A percentile compares a stretch with the other conserved stretches of the same genome.
phyloP scores from a whole-genome alignment of 2,329 filamentous ascomycete species.

The Ophiosphaerella narmari region DNA sequence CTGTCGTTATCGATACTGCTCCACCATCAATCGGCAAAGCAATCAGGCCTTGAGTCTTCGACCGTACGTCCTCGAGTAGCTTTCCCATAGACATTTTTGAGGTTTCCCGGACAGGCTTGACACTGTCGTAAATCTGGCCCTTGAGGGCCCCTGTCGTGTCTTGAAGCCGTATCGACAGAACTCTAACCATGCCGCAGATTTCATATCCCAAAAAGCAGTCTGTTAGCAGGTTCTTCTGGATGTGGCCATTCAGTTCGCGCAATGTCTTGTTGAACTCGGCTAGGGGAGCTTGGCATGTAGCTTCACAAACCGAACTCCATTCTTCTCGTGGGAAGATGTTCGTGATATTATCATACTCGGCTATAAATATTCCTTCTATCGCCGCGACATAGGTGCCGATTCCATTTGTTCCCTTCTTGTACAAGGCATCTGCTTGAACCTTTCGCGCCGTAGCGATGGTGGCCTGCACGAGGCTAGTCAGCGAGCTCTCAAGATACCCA shows the following conservation, averaged over 20 bases:
- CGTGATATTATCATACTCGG: conserved; percentile 90
- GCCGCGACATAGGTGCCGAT: conserved; percentile 87
- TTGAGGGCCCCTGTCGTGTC: conserved; percentile 85
- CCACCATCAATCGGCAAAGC: conserved; percentile 78
- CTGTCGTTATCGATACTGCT: conserved; percentile 75
- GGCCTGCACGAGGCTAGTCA: conserved; percentile 86
- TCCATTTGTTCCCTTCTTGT: conserved; percentile 85
- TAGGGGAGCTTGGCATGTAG: conserved; percentile 77
- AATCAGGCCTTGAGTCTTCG: conserved; percentile 67
- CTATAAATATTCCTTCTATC: conserved; percentile 82
- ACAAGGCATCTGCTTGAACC: conserved; percentile 76
- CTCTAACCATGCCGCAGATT: conserved; percentile 86
- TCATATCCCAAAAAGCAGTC: conserved; percentile 97
- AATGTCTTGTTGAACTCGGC: conserved; percentile 84
- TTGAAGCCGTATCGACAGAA: conserved; percentile 78
- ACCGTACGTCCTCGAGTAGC: conserved; percentile 80
- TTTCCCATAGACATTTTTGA: conserved; percentile 84
- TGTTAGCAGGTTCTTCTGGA: conserved; percentile 81
- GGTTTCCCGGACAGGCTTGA: conserved; percentile 90
- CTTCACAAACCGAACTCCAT: conserved; percentile 77
- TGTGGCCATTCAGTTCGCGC: conserved; percentile 85
- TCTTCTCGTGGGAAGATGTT: conserved; percentile 85
- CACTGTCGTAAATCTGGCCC: conserved; percentile 76
- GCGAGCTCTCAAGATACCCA: conserved; percentile 78
- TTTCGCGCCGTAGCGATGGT: conserved; percentile 78